A percentile compares a stretch with the other conserved stretches of the same genome.
Evolutionary conservation across 257 asterid species (phyloP).

Genomic region (Solanum dulcamara): DNA sequence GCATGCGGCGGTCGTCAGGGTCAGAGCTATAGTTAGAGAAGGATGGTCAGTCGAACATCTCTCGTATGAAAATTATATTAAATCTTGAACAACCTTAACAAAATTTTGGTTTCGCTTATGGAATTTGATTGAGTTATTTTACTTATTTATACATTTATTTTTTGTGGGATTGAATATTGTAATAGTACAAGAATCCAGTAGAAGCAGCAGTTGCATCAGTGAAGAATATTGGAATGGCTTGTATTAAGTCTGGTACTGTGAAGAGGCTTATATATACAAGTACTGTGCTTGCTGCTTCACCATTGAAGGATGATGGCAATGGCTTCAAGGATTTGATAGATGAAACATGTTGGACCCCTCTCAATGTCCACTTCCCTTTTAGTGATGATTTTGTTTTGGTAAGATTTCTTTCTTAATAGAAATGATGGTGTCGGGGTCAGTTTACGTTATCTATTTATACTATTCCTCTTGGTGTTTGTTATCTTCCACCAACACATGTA

Average conservation of each 20-base stretch:
- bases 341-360: slow-evolving; percentile 39
- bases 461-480: neutral
- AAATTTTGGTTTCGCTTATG: no score
- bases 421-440: neutral
- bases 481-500: neutral
- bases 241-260: slow-evolving; percentile 19
- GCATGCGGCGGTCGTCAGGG: neutral
- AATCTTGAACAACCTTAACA: no score
- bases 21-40: neutral
- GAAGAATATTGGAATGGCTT: slow-evolving; percentile 15
- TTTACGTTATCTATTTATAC: neutral
- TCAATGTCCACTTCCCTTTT: slow-evolving; percentile 1
- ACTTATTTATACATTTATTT: neutral
- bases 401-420: neutral
- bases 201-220: slow-evolving; percentile 25
- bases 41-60: neutral
- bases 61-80: neutral
- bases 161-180: neutral
- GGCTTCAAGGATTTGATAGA: slow-evolving; percentile 26
- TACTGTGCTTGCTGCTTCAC: slow-evolving; percentile 22
- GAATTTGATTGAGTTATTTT: no score
- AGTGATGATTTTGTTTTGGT: neutral
- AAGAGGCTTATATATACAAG: slow-evolving; percentile 24
- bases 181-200: slow-evolving; percentile 6
- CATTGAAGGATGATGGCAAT: slow-evolving; percentile 19